A percentile compares a stretch with the other conserved stretches of the same genome.
These are phyloP conservation scores for Arctostaphylos glauca DNA, from an alignment of 148 eudicot species.

Conservation along the genomic window DNA sequence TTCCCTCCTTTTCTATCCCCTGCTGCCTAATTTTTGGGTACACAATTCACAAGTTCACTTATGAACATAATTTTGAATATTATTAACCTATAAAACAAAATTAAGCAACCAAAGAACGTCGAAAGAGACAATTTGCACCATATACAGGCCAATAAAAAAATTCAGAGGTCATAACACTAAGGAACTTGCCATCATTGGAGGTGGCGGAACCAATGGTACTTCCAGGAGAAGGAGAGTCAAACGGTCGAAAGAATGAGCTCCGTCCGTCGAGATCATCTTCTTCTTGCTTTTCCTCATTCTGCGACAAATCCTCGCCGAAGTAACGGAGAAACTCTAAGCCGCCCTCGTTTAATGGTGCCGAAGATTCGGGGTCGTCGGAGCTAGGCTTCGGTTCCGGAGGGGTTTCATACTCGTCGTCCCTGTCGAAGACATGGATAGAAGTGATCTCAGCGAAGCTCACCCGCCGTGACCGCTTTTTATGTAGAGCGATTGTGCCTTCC, in stretches of 20 bases:
- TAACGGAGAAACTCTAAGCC: conserved; percentile 24
- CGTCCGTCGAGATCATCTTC: conserved; percentile 10
- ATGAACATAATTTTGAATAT: neutral
- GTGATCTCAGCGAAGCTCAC: conserved; percentile 97
- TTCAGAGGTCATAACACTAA: neutral
- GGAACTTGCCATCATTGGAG: conserved; percentile 41
- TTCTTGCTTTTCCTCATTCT: conserved; percentile 7
- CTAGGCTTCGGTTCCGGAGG: conserved; percentile 31
- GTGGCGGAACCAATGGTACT: conserved; percentile 45
- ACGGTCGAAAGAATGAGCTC: conserved; percentile 32
- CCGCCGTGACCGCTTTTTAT: conserved; percentile 59
- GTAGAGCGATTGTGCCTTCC: conserved; percentile 43
- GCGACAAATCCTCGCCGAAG: conserved; percentile 32
- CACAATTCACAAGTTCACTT: neutral
- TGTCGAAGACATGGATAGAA: conserved; percentile 65
- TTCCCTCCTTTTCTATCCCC: too few species aligned
- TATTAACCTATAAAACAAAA: neutral
- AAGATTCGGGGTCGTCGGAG: conserved; percentile 14
- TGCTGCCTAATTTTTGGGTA: neutral
- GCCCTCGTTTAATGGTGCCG: conserved; percentile 10
- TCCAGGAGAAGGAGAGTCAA: conserved; percentile 47
- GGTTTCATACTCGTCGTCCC: conserved; percentile 67
- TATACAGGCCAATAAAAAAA: neutral
- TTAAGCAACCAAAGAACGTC: neutral
- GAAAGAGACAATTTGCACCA: neutral